Base-by-base conservation (phyloP, 192 early-diverging fungal species). In the Umbelopsis isabellina region DNA sequence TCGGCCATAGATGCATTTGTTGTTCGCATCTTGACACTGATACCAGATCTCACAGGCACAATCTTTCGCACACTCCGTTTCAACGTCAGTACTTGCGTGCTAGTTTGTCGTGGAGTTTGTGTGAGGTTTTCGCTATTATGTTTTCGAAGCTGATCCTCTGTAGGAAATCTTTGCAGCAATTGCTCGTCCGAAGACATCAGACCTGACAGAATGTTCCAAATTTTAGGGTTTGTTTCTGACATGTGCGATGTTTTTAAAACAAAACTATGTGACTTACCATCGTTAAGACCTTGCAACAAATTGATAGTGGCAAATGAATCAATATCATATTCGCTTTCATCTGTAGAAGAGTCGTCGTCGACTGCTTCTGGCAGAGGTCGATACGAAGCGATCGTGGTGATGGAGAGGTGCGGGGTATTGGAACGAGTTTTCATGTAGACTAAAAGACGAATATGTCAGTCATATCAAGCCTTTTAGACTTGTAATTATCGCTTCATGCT, bases 21-120 rank as follows among this genome's bases (percentile, higher is more conserved):
- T 2, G 87, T 86, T n/a, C 85, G 58, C 85, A 88, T 88, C 61
- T 84, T 77, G 4, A 88, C 83, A 53, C 79, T 85, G 6, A 88
- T 41, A 6, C 83, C 85, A 4, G 87, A 85, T 15, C 83, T 79
- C 7, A 86, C 73, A 0, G 83, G 82, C n/a, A 86, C 68, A 1
- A 76, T 74, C 37, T 81, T 79, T 20, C 77, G 53, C 4, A 79
- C 72, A 71, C 71, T 77, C 11, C 81, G 76, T 70, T 75, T 79
- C 68, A 81, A 49, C 0, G 80, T 69, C n/a, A 75, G 4, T 37
- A 46, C 58, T 9, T 50, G 49, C 4, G 25, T 45, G 47, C 8
- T 5, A 25, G 48, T 37, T 35, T 41, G 58, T 52, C 21, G 22
- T 51, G 44, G 18, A 64, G 44, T 33, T 53, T 9, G 61, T 45